Conservation (phyloP, 164 flowering plant genomes). For the Berberis thunbergii region DNA sequence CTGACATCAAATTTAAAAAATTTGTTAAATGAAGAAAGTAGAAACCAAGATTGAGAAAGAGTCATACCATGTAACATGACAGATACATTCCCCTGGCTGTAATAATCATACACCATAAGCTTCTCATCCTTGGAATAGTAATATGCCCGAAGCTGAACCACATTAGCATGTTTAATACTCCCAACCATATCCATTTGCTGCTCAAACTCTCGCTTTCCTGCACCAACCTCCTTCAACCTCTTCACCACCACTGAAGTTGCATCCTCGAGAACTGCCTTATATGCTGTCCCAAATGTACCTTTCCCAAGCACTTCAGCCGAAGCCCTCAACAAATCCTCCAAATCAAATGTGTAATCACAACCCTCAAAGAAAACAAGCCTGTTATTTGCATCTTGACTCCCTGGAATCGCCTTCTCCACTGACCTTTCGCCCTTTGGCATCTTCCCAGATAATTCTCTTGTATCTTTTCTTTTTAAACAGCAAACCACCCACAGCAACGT, state of each 20-base stretch:
- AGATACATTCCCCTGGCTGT: conserved; percentile 67
- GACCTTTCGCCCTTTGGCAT: conserved; percentile 24
- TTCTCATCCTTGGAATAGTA: conserved; percentile 80
- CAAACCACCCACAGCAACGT: conserved; percentile 32
- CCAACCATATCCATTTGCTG: conserved; percentile 71
- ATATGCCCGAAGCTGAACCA: conserved; percentile 74
- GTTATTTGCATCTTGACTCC: conserved; percentile 33
- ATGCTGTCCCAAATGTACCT: conserved; percentile 77
- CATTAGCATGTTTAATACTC: conserved; percentile 46
- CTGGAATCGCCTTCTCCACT: conserved; percentile 50
- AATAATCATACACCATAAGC: conserved; percentile 83
- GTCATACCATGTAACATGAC: conserved; percentile 69
- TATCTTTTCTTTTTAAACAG: conserved; percentile 19
- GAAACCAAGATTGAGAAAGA: background rate
- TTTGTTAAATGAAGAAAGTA: background rate
- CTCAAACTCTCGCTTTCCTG: conserved; percentile 56
- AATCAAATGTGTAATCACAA: conserved; percentile 18
- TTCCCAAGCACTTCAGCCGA: conserved; percentile 74
- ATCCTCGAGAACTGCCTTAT: conserved; percentile 66
- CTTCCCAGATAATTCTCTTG: conserved; percentile 21
- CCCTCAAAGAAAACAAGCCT: conserved; percentile 24
- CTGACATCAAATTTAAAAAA: no score
- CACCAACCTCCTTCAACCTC: conserved; percentile 68
- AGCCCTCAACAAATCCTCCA: conserved; percentile 27
- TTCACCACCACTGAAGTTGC: conserved; percentile 71